phyloP scores from a whole-genome alignment of 2,329 filamentous ascomycete genomes.

The Chaetomium globosum region DNA sequence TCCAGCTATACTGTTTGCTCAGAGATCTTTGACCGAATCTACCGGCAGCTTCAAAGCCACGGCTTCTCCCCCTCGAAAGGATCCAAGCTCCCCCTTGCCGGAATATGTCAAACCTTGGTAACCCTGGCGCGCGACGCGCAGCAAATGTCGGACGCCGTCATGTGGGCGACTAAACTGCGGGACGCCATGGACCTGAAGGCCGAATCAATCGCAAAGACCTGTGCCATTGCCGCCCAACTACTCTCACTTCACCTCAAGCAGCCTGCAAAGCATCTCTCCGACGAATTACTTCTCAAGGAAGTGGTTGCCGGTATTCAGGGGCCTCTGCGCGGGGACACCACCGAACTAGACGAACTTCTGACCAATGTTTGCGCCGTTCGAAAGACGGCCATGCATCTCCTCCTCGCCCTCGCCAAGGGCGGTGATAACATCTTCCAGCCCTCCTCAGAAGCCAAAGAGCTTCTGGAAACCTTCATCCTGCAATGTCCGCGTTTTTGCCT shows the following conservation, averaged over 20 bases:
- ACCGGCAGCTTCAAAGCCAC: conserved; percentile 45
- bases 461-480: conserved; percentile 60
- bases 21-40: conserved; percentile 44
- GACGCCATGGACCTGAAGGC: conserved; percentile 43
- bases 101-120: conserved; percentile 56
- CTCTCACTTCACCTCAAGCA: conserved; percentile 58
- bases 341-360: conserved; percentile 64
- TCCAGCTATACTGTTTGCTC: conserved; percentile 48
- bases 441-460: conserved; percentile 36
- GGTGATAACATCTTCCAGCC: conserved; percentile 24
- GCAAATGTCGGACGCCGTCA: conserved; percentile 55
- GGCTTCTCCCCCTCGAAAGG: conserved; percentile 42
- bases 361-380: conserved; percentile 58
- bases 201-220: conserved; percentile 55
- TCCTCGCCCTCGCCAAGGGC: conserved; percentile 41
- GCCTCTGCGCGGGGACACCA: conserved; percentile 59
- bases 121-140: conserved; percentile 50
- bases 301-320: conserved; percentile 61
- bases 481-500: conserved; percentile 63
- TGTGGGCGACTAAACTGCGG: conserved; percentile 57
- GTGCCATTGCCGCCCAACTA: conserved; percentile 57
- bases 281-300: conserved; percentile 50
- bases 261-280: conserved; percentile 42
- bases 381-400: conserved; percentile 55
- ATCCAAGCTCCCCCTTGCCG: conserved; percentile 49